Evolutionary conservation across 192 early-diverging fungal species (phyloP).

Genomic region (Thoreauomyces humboldtii): DNA sequence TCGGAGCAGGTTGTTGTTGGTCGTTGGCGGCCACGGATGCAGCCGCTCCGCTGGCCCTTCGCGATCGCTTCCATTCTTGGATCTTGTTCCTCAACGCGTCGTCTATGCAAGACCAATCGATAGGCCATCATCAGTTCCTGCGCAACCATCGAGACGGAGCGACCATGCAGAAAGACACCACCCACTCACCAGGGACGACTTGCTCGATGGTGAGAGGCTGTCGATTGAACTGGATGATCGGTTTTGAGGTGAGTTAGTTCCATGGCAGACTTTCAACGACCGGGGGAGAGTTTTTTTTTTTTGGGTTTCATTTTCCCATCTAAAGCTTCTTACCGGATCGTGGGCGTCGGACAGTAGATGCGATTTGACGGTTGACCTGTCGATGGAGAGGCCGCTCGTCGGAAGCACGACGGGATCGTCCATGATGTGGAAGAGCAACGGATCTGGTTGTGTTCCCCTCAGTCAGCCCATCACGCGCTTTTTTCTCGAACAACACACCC

Average conservation of each 20-base stretch:
- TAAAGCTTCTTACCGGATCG: conserved; percentile 61
- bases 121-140: no score
- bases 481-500: no score
- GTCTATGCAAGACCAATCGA: conserved; percentile 43
- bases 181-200: conserved; percentile 73
- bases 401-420: conserved; percentile 92
- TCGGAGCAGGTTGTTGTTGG: no score
- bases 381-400: conserved; percentile 74
- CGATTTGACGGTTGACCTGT: conserved; percentile 83
- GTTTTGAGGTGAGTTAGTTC: not conserved
- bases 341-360: conserved; percentile 82
- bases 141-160: not conserved
- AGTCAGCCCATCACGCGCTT: no score
- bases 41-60: conserved; percentile 19
- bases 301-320: no score
- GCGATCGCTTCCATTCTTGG: conserved; percentile 38
- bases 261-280: not conserved
- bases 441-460: no score
- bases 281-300: no score
- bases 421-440: conserved; percentile 56
- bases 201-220: conserved; percentile 81
- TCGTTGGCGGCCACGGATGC: no score
- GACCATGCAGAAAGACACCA: not conserved
- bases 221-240: conserved; percentile 73
- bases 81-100: conserved; percentile 54